Evolutionary conservation across 176 grass and related monocot species (phyloP), one percentile per base, ranked within the genome.

Genomic region (Oryza meridionalis): DNA sequence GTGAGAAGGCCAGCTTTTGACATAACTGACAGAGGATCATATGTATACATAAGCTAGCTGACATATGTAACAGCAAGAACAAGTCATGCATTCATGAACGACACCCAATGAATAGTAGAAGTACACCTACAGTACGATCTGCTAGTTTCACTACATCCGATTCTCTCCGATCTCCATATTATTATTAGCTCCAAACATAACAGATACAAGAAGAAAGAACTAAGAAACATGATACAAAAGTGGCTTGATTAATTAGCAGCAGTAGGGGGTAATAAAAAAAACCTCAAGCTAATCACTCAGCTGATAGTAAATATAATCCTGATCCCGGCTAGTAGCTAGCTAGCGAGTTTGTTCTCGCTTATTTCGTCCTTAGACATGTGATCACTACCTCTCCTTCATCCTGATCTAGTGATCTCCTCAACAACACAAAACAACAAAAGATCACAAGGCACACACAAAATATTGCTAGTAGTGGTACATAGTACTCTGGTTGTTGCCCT

Each of bases 381-480:
- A 86, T 79, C 84, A 73, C 63, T 49, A 16, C 73, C 21, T 31
- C 5, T 69, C 77, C 77, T 35, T 70, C 80, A 31, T 71, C 15
- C 29, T 49, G 67, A 86, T 31, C 29, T 31, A 31, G 29, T 31
- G 29, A 31, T 86, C 68, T 83, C 61, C 76, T 74, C 84, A 40
- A 40, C 38, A 40, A 76, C 40, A 75, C 46, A 79, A 86, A 83
- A 78, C 76, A 86, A 70, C 19, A 82, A 40, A 8, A 78, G 78
- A 73, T 76, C 58, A 76, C 32, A 90, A 70, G 24, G 51, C 51
- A n/a, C 53, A 78, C 74, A 42, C 29, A 49, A 40, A 59, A 82
- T 77, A 82, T 82, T 16, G 35, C 24, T 47, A 69, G 12, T 6
- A 50, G 72, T 40, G 7, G 38, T 66, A 53, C 65, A 77, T 58